phyloP scores from a whole-genome alignment of 139 green algal genomes.

The Chlorella sp. region DNA sequence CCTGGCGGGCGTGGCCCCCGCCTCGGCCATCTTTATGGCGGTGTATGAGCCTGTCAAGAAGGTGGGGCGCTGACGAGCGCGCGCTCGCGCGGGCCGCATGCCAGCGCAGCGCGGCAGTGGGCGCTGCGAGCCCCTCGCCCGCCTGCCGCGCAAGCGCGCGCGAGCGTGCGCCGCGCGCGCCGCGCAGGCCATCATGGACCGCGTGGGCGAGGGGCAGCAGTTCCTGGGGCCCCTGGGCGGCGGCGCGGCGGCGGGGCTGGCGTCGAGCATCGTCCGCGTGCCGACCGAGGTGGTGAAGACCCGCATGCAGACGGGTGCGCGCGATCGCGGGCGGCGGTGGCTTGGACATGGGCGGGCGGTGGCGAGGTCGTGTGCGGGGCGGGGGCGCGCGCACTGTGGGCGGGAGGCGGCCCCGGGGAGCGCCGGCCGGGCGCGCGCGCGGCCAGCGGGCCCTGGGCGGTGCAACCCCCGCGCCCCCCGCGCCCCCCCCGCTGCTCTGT shows the following conservation, averaged over 20 bases:
- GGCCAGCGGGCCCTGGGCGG: background rate
- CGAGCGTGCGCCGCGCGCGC: no score
- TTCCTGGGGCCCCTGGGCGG: constrained; percentile 60
- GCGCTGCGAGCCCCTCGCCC: background rate
- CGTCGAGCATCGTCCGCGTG: constrained; percentile 87
- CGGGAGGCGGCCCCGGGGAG: no score
- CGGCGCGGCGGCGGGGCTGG: constrained; percentile 76
- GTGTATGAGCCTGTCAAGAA: constrained; percentile 94
- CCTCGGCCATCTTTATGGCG: constrained; percentile 93
- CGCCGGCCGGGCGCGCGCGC: no score
- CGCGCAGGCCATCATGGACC: constrained; percentile 42
- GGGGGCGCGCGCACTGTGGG: background rate
- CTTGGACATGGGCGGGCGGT: background rate
- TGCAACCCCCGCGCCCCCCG: background rate
- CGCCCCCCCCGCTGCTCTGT: background rate
- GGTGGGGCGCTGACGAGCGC: background rate
- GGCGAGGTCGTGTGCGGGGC: background rate
- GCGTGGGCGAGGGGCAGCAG: constrained; percentile 45
- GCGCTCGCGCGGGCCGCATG: no score
- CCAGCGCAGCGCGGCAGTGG: no score
- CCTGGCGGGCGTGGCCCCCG: constrained; percentile 81
- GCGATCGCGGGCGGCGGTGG: background rate
- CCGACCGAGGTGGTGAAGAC: constrained; percentile 98
- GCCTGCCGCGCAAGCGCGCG: background rate
- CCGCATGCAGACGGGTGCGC: constrained; percentile 87